Evolutionary conservation across 371 early-diverging fungal genomes (phyloP).

Genomic region (Blastocladiella emersonii): DNA sequence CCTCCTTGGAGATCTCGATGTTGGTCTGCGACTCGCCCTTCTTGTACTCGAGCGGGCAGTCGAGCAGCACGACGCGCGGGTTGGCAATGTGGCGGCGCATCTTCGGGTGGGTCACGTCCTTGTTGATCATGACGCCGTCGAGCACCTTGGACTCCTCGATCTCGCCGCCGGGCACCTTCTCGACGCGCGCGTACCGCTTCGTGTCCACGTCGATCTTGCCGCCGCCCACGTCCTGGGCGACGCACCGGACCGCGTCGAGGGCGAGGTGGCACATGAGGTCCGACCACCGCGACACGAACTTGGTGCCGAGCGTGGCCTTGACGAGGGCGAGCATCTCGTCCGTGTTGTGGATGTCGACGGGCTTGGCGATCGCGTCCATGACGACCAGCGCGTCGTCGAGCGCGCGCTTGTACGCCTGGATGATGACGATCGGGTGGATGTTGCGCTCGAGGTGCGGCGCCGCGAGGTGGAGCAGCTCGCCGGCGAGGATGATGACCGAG

Average conservation of each 20-base stretch:
- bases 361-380: conserved; percentile 66
- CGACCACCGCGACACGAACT: conserved; percentile 89
- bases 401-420: conserved; percentile 81
- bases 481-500: conserved; percentile 95
- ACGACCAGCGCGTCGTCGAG: conserved; percentile 79
- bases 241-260: conserved; percentile 86
- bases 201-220: conserved; percentile 81
- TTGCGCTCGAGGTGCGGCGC: conserved; percentile 87
- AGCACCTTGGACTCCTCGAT: conserved; percentile 93
- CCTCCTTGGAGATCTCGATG: conserved; percentile 94
- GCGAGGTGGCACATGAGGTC: conserved; percentile 97
- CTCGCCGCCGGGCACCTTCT: conserved; percentile 96
- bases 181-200: conserved; percentile 95
- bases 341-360: conserved; percentile 67
- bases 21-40: conserved; percentile 99
- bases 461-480: conserved; percentile 87
- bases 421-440: conserved; percentile 97
- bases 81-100: conserved; percentile 98
- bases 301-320: conserved; percentile 90
- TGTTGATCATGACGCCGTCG: conserved; percentile 98
- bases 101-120: conserved; percentile 98
- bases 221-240: conserved; percentile 59
- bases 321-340: conserved; percentile 83
- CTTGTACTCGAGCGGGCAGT: conserved; percentile 99
- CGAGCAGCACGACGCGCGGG: conserved; percentile 94